Percentiles rank a stretch among this genome's conserved stretches.
These are phyloP conservation scores for Lentithecium fluviatile DNA, from an alignment of 495 filamentous ascomycete species.

Conservation along the genomic window DNA sequence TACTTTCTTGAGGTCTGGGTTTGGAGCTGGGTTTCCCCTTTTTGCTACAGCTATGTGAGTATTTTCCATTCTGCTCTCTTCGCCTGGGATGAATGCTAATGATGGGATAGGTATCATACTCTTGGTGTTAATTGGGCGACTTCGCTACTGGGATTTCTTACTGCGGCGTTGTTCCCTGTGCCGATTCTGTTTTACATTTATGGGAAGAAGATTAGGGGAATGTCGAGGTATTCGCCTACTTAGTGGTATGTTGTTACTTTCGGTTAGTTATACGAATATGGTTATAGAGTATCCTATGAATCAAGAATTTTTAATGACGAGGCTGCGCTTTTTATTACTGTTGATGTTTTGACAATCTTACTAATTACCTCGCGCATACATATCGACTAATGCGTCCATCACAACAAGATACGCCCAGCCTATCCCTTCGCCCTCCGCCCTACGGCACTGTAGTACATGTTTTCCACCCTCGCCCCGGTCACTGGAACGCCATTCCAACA, in stretches of 20 bases:
- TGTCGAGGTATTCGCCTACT: constrained; percentile 5
- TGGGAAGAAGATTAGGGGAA: constrained; percentile 55
- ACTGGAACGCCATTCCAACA: too few relatives aligned
- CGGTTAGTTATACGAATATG: neutral
- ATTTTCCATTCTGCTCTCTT: neutral
- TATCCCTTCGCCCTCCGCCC: too few relatives aligned
- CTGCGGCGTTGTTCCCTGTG: constrained; percentile 63
- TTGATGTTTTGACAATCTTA: too few relatives aligned
- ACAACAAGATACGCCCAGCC: too few relatives aligned
- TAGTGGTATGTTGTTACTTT: neutral
- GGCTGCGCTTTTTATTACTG: too few relatives aligned
- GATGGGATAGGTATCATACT: constrained; percentile 35
- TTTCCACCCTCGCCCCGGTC: too few relatives aligned
- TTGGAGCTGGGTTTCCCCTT: constrained; percentile 47
- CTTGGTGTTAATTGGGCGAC: constrained; percentile 66
- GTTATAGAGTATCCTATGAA: too few relatives aligned
- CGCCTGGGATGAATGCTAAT: neutral
- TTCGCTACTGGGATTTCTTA: constrained; percentile 64
- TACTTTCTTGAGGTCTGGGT: constrained; percentile 45
- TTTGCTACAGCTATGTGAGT: constrained; percentile 36
- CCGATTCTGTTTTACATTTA: constrained; percentile 71
- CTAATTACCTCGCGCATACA: too few relatives aligned
- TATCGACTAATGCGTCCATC: too few relatives aligned
- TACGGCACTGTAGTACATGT: too few relatives aligned
- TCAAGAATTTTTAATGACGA: too few relatives aligned